A percentile compares a stretch with the other conserved stretches of the same genome.
Conservation (phyloP, 129 eudicot species). For the Centella asiatica region DNA sequence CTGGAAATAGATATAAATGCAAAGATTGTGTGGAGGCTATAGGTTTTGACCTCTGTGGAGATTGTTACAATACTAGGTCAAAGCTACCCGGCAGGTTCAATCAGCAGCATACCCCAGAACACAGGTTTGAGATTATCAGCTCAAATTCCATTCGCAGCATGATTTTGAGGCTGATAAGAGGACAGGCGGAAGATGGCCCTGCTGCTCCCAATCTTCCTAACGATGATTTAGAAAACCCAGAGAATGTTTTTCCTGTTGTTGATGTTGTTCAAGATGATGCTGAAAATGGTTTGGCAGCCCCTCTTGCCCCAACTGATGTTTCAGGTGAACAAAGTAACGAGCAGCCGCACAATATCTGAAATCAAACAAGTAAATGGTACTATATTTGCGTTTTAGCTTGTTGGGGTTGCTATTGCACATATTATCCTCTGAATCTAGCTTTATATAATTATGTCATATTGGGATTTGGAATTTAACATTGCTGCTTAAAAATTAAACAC, state of each 20-base stretch:
- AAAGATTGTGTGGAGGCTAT: constrained; percentile 47
- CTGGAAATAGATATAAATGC: constrained; percentile 62
- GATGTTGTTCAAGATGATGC: constrained; percentile 14
- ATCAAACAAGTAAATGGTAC: not conserved
- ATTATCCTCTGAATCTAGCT: too few species aligned
- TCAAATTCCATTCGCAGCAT: constrained; percentile 15
- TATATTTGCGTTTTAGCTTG: too few species aligned
- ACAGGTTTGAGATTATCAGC: constrained; percentile 37
- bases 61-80: constrained; percentile 45
- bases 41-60: constrained; percentile 63
- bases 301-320: constrained; percentile 10
- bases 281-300: constrained; percentile 16
- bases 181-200: constrained; percentile 21
- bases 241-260: constrained; percentile 20
- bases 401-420: too few species aligned
- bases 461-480: too few species aligned
- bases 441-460: too few species aligned
- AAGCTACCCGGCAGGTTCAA: constrained; percentile 65
- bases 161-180: constrained; percentile 33
- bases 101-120: constrained; percentile 63
- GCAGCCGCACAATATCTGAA: constrained; percentile 15
- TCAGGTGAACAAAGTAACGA: constrained; percentile 19
- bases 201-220: constrained; percentile 18
- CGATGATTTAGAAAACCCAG: constrained; percentile 9
- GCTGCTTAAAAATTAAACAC: too few species aligned